Evolutionary conservation across 2,329 filamentous ascomycete species (phyloP).

Genomic region (Aotearoamyces nothofagi): DNA sequence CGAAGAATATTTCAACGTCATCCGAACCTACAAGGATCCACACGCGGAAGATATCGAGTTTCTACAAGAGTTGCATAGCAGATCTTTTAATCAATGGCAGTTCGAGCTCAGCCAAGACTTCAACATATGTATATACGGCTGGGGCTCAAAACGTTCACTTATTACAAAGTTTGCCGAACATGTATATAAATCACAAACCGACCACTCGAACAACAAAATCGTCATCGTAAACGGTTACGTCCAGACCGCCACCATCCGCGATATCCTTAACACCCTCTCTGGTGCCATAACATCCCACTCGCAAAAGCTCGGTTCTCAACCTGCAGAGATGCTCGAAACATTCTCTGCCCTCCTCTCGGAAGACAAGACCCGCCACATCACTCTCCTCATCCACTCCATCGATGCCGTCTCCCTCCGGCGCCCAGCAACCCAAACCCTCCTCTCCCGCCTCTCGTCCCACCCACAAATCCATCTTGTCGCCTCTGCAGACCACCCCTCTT

Average conservation of each 20-base stretch:
- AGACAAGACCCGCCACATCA: constrained; percentile 32
- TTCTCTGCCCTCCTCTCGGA: constrained; percentile 46
- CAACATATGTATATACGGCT: constrained; percentile 82
- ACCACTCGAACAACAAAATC: constrained; percentile 33
- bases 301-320: constrained; percentile 30
- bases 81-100: constrained; percentile 79
- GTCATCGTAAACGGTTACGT: constrained; percentile 81
- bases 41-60: constrained; percentile 57
- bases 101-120: constrained; percentile 84
- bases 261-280: constrained; percentile 55
- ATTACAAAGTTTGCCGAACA: constrained; percentile 62
- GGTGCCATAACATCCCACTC: constrained; percentile 35
- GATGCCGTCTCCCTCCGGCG: constrained; percentile 68
- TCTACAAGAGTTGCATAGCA: constrained; percentile 59
- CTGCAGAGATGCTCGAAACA: constrained; percentile 50
- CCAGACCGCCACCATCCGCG: constrained; percentile 47
- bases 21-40: constrained; percentile 45
- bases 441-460: constrained; percentile 65
- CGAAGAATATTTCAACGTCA: constrained; percentile 72
- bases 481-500: constrained; percentile 78
- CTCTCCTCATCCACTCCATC: constrained; percentile 71
- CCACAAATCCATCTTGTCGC: constrained; percentile 58
- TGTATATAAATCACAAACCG: constrained; percentile 31
- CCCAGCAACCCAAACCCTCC: constrained; percentile 49
- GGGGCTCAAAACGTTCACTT: constrained; percentile 72